phyloP scores from a whole-genome alignment of 768 basidiomycete genomes.

The Lepiota venenata region DNA sequence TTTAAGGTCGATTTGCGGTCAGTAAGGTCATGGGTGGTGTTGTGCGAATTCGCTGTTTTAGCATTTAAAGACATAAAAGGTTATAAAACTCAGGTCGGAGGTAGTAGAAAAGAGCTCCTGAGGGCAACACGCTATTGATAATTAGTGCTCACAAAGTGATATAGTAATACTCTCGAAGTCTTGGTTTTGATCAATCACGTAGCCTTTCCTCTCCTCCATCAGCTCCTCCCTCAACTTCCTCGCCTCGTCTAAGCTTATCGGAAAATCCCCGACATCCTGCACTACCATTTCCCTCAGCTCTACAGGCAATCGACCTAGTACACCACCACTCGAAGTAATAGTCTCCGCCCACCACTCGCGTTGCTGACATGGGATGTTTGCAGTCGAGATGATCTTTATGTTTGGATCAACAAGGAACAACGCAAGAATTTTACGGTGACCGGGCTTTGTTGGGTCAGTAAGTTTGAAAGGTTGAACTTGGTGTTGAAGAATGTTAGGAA shows the following conservation, averaged over 20 bases:
- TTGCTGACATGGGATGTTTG: conserved; percentile 23
- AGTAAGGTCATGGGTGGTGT: too few species aligned
- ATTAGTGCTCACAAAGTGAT: conserved; percentile 4
- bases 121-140: too few species aligned
- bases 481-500: conserved; percentile 36
- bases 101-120: too few species aligned
- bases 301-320: conserved; percentile 16
- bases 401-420: conserved; percentile 34
- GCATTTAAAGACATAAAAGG: too few species aligned
- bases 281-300: conserved; percentile 19
- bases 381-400: conserved; percentile 19
- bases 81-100: too few species aligned
- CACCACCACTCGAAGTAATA: conserved; percentile 5
- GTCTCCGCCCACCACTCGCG: conserved; percentile 22
- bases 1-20: too few species aligned
- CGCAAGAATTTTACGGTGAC: conserved; percentile 35
- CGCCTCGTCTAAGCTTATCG: conserved; percentile 21
- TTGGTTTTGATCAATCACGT: neutral
- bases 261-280: conserved; percentile 19
- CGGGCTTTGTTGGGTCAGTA: conserved; percentile 29
- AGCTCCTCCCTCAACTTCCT: conserved; percentile 21
- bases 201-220: conserved; percentile 26
- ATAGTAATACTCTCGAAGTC: neutral
- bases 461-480: conserved; percentile 30
- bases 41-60: too few species aligned